phyloP scores from a whole-genome alignment of 1,284 basidiomycete genomes.

The Cryptococcus wingfieldii region DNA sequence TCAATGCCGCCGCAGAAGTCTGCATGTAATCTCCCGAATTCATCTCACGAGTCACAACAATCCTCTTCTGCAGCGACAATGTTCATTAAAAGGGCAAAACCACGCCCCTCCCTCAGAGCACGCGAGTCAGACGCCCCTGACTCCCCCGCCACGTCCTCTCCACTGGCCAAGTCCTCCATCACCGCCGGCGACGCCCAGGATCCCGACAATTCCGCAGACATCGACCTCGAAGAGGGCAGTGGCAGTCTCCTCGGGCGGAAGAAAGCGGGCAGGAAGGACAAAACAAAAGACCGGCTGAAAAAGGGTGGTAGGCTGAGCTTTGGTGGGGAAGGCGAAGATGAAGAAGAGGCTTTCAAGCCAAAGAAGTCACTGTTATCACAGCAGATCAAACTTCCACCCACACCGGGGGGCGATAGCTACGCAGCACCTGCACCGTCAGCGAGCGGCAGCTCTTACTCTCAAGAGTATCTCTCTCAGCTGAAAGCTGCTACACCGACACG shows the following conservation, averaged over 20 bases:
- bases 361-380: constrained; percentile 48
- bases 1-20: too few relatives aligned
- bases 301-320: constrained; percentile 62
- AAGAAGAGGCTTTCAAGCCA: constrained; percentile 40
- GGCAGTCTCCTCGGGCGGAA: constrained; percentile 43
- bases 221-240: constrained; percentile 19
- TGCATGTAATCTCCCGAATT: too few relatives aligned
- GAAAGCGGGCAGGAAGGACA: constrained; percentile 40
- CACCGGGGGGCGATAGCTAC: constrained; percentile 4
- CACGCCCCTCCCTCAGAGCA: constrained; percentile 36
- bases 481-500: constrained; percentile 72
- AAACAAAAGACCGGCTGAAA: constrained; percentile 52
- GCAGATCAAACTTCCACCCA: constrained; percentile 32
- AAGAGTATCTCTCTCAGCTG: constrained; percentile 72
- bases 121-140: constrained; percentile 32
- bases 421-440: constrained; percentile 21
- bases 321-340: constrained; percentile 58
- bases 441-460: constrained; percentile 62
- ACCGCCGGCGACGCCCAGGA: constrained; percentile 17
- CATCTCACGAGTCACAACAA: too few relatives aligned
- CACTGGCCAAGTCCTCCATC: constrained; percentile 25
- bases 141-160: constrained; percentile 19
- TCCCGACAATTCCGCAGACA: constrained; percentile 9
- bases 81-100: constrained; percentile 45
- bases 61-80: constrained; percentile 13